These are phyloP conservation scores for Populus trichocarpa DNA, from an alignment of 441 rosid genomes.

Conservation along the genomic window DNA sequence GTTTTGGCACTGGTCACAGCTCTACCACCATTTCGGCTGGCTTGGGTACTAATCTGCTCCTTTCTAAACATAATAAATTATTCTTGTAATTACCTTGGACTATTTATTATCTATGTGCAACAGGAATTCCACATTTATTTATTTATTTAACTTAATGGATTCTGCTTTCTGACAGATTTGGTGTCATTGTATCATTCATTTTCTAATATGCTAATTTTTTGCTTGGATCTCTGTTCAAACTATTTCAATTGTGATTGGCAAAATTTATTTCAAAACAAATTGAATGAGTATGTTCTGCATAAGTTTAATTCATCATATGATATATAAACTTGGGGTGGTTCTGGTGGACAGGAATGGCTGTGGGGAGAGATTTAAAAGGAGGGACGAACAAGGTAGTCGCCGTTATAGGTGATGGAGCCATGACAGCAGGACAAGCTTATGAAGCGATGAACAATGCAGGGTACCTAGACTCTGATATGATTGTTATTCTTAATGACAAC, in stretches of 20 bases:
- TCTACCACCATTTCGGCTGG: slow-evolving; percentile 94
- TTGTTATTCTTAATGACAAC: slow-evolving; percentile 92
- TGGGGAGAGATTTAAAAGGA: slow-evolving; percentile 87
- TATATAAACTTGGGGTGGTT: slow-evolving; percentile 2
- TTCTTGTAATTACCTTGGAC: neutral
- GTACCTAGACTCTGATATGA: slow-evolving; percentile 93
- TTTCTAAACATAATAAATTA: neutral
- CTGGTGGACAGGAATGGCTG: slow-evolving; percentile 75
- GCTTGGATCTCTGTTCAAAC: neutral
- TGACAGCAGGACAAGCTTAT: slow-evolving; percentile 98
- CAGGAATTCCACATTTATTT: neutral
- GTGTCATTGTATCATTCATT: neutral
- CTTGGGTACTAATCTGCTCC: slow-evolving; percentile 48
- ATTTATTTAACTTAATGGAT: neutral
- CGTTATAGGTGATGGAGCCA: slow-evolving; percentile 93
- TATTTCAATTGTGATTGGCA: neutral
- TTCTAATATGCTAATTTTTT: neutral
- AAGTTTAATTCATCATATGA: neutral
- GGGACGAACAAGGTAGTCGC: slow-evolving; percentile 66
- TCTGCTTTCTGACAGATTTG: neutral
- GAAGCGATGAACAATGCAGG: slow-evolving; percentile 99
- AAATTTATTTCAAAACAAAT: neutral
- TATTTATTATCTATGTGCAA: neutral
- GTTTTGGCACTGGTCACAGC: slow-evolving; percentile 92
- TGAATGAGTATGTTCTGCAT: neutral